Conservation (phyloP, 202 grass and related monocot genomes). For the Carex sylvatica region DNA sequence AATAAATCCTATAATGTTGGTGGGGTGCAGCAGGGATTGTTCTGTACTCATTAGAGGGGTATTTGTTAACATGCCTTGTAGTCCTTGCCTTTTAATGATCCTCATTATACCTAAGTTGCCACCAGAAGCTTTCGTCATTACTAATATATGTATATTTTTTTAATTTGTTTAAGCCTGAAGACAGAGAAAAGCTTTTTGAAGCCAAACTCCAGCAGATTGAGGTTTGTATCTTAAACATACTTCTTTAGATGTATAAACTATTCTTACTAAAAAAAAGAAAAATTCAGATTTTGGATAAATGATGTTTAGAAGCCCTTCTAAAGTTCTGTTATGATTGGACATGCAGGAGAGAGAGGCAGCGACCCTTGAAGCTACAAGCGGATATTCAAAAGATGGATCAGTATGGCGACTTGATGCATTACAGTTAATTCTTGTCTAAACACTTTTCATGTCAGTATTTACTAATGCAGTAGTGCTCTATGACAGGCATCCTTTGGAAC, state of each 20-base stretch:
- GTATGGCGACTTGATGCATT: slow-evolving; percentile 49
- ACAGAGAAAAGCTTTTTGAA: slow-evolving; percentile 96
- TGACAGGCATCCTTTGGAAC: slow-evolving; percentile 63
- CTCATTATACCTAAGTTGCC: neutral
- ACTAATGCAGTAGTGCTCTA: slow-evolving; percentile 25
- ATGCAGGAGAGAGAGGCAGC: slow-evolving; percentile 69
- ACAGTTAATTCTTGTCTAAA: neutral
- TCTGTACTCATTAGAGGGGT: neutral
- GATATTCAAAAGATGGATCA: slow-evolving; percentile 70
- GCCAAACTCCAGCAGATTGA: slow-evolving; percentile 96
- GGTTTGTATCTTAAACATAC: slow-evolving; percentile 42
- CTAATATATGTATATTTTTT: neutral
- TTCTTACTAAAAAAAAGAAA: neutral
- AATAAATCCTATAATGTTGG: slow-evolving; percentile 25
- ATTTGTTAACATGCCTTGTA: neutral
- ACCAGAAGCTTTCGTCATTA: neutral
- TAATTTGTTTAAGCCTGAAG: slow-evolving; percentile 45
- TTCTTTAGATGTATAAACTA: slow-evolving; percentile 14
- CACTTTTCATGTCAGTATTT: slow-evolving; percentile 28
- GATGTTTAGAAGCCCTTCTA: neutral
- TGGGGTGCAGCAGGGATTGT: neutral
- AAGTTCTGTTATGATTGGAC: slow-evolving; percentile 32
- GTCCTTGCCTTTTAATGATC: neutral
- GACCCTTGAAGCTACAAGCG: slow-evolving; percentile 83
- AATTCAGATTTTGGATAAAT: neutral